Conservation (phyloP, 768 basidiomycete genomes). For the Mycena venus region DNA sequence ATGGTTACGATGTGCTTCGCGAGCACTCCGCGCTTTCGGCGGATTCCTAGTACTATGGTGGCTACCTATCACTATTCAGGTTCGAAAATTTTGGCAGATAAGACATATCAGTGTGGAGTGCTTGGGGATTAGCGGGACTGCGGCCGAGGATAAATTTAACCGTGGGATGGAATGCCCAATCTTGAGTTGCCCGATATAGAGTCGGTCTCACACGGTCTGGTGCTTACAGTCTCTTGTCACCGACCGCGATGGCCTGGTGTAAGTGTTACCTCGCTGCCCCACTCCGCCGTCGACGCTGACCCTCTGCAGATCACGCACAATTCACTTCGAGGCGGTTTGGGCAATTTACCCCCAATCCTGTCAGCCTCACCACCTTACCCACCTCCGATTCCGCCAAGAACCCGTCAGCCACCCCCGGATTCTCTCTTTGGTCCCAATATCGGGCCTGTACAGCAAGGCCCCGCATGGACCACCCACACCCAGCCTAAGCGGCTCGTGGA, state of each 20-base stretch:
- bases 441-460: constrained; percentile 77
- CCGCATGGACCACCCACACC: constrained; percentile 74
- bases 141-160: not conserved
- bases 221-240: not conserved
- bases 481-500: constrained; percentile 68
- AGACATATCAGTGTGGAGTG: no score
- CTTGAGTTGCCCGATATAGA: not conserved
- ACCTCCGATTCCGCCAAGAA: not conserved
- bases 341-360: constrained; percentile 24
- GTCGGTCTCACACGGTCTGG: not conserved
- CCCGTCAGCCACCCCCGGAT: constrained; percentile 63
- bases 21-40: no score
- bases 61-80: no score
- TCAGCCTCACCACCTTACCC: constrained; percentile 17
- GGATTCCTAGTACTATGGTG: no score
- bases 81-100: no score
- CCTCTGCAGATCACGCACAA: constrained; percentile 30
- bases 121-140: no score
- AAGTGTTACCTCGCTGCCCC: constrained; percentile 9
- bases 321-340: constrained; percentile 28
- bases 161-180: not conserved
- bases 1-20: no score
- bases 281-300: constrained; percentile 4
- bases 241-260: constrained; percentile 34
- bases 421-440: constrained; percentile 94